Conservation (phyloP, 768 basidiomycete genomes). For the Termitomyces sp. region DNA sequence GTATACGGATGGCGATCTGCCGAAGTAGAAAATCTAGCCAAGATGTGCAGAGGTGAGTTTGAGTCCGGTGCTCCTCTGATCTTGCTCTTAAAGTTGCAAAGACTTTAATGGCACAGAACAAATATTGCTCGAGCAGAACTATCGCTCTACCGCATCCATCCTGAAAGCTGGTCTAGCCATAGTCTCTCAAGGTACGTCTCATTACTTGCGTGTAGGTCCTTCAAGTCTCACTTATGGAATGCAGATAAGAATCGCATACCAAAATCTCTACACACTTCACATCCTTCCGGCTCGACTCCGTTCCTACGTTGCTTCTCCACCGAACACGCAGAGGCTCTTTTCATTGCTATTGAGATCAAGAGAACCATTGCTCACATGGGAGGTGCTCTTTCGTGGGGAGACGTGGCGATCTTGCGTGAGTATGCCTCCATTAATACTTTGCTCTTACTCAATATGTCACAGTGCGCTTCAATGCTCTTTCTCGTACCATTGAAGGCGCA, state of each 20-base stretch:
- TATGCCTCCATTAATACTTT: constrained; percentile 6
- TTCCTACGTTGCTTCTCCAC: constrained; percentile 50
- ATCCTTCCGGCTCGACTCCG: constrained; percentile 61
- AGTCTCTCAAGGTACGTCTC: constrained; percentile 67
- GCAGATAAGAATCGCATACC: constrained; percentile 73
- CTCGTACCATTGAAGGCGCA: constrained; percentile 70
- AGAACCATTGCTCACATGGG: constrained; percentile 73
- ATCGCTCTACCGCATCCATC: constrained; percentile 80
- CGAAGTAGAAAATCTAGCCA: constrained; percentile 69
- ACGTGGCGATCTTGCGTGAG: constrained; percentile 83
- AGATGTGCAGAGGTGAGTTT: constrained; percentile 61
- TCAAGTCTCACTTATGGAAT: neutral
- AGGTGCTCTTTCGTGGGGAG: constrained; percentile 66
- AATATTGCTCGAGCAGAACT: constrained; percentile 82
- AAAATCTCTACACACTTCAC: constrained; percentile 71
- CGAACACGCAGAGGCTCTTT: constrained; percentile 64
- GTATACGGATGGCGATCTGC: constrained; percentile 89
- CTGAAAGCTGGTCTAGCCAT: constrained; percentile 72
- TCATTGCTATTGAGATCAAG: constrained; percentile 78
- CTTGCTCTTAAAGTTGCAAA: constrained; percentile 23
- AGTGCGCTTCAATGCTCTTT: constrained; percentile 85
- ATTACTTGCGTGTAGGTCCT: neutral
- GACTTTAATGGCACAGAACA: constrained; percentile 67
- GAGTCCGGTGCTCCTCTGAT: too few species aligned
- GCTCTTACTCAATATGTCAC: neutral